These are phyloP conservation scores for Fusarium phyllophilum DNA, from an alignment of 2,329 filamentous ascomycete species.

Conservation along the genomic window DNA sequence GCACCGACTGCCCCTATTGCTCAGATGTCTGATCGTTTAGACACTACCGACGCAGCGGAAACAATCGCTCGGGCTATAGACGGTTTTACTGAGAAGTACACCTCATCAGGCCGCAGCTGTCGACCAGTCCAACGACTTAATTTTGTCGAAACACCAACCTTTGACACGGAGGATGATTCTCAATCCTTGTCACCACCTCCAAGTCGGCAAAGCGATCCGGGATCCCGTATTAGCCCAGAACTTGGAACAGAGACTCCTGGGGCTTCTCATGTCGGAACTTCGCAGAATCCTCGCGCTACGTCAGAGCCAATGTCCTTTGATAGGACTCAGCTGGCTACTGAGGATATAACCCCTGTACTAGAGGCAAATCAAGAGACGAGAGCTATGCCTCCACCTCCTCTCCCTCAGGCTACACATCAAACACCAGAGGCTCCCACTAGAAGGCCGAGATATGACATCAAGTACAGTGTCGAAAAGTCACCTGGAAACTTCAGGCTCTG, in stretches of 20 bases:
- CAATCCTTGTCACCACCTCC: neutral
- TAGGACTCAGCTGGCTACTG: neutral
- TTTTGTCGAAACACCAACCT: neutral
- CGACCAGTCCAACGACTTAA: neutral
- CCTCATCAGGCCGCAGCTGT: neutral
- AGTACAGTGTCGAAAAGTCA: neutral
- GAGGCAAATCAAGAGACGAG: neutral
- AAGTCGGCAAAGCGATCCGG: neutral
- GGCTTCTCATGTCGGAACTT: accelerated
- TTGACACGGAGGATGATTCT: neutral
- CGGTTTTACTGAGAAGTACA: neutral
- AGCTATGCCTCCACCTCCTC: slow-evolving; percentile 4
- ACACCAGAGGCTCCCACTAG: neutral
- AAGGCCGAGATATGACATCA: neutral
- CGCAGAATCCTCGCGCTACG: accelerated
- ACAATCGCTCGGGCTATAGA: neutral
- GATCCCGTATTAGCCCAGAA: neutral
- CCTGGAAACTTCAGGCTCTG: neutral
- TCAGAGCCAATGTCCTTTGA: neutral
- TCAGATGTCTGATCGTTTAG: neutral
- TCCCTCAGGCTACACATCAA: neutral
- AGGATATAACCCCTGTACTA: neutral
- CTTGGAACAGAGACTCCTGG: neutral
- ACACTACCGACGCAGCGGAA: accelerated
- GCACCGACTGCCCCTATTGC: neutral